Conservation (phyloP, 2,329 filamentous ascomycete species). For the Mycocentrospora acerina region DNA sequence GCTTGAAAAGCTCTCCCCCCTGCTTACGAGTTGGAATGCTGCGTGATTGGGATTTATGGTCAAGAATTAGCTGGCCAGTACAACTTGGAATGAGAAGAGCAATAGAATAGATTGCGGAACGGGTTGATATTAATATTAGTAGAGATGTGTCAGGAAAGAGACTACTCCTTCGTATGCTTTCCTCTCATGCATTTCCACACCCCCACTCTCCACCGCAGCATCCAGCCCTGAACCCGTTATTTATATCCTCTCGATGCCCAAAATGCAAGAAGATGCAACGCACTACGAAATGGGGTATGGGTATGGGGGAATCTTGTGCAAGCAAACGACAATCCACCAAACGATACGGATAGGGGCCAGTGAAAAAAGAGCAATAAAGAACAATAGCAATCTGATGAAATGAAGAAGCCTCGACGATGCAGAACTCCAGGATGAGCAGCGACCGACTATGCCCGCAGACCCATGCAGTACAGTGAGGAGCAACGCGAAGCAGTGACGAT, state of each 20-base stretch:
- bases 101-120: no score
- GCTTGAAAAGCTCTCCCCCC: no score
- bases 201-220: conserved; percentile 8
- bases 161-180: conserved; percentile 12
- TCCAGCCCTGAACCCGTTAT: conserved; percentile 6
- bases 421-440: conserved; percentile 14
- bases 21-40: no score
- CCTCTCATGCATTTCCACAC: conserved; percentile 10
- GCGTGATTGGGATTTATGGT: no score
- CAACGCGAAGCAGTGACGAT: conserved; percentile 1
- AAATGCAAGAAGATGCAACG: conserved; percentile 17
- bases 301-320: conserved; percentile 34
- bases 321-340: conserved; percentile 18
- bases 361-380: conserved; percentile 13
- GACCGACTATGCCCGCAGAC: conserved; percentile 20
- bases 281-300: conserved; percentile 14
- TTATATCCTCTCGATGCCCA: conserved; percentile 17
- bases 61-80: no score
- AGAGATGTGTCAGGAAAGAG: conserved; percentile 16
- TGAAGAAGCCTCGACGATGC: conserved; percentile 23
- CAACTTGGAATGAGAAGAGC: no score
- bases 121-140: conserved; percentile 30
- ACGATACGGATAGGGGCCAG: conserved; percentile 21
- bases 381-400: conserved; percentile 16
- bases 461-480: conserved; percentile 31